Evolutionary conservation across 106 monocot species (phyloP).

Genomic region (Allium fistulosum): DNA sequence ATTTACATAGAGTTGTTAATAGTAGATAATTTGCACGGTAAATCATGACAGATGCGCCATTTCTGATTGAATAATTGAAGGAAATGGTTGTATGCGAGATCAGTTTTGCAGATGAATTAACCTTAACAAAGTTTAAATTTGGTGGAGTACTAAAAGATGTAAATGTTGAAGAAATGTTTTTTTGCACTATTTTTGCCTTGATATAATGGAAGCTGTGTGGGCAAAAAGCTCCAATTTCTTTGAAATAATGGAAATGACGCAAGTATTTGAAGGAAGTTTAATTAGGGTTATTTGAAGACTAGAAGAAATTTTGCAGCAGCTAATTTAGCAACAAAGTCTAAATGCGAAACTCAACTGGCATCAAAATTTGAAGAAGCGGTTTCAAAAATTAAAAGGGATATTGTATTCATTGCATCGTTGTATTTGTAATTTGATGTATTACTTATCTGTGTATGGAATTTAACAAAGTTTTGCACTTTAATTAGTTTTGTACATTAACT

Average conservation of each 20-base stretch:
- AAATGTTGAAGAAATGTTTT: conserved; percentile 71
- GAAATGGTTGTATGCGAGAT: conserved; percentile 96
- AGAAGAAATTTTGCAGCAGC: conserved; percentile 89
- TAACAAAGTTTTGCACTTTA: no score
- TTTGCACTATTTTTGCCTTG: conserved; percentile 67
- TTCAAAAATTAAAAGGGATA: conserved; percentile 82
- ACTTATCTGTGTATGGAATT: no score
- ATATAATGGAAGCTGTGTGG: conserved; percentile 98
- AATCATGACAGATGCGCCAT: conserved; percentile 53
- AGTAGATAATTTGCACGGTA: no score
- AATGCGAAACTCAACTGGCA: conserved; percentile 78
- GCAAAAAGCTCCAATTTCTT: conserved; percentile 89
- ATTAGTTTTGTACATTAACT: no score
- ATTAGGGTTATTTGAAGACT: conserved; percentile 92
- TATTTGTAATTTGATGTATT: conserved; percentile 38
- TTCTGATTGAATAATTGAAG: conserved; percentile 80
- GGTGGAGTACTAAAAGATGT: conserved; percentile 74
- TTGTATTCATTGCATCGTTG: conserved; percentile 95
- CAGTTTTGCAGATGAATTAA: conserved; percentile 81
- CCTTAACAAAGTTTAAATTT: conserved; percentile 86
- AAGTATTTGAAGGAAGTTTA: conserved; percentile 91
- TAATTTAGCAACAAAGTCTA: conserved; percentile 75
- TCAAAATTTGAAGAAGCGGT: conserved; percentile 79
- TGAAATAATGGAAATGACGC: conserved; percentile 92
- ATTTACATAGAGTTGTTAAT: no score